Percentiles rank a stretch among this genome's conserved stretches.
phyloP scores from a whole-genome alignment of 352 stramenopile genomes.

The Phytophthora pistaciae region DNA sequence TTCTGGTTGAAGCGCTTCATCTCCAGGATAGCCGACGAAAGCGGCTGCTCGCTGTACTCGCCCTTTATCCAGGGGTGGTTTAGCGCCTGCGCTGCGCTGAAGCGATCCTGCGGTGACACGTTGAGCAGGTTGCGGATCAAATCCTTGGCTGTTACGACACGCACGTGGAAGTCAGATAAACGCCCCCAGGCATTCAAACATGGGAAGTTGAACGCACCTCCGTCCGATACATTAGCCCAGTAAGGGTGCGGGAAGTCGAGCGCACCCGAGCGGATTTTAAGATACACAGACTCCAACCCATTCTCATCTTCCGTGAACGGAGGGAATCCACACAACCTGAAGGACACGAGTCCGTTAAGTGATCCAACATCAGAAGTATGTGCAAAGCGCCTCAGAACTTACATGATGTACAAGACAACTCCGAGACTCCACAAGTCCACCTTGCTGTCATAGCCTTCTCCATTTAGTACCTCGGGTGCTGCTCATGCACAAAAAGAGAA shows the following conservation, averaged over 20 bases:
- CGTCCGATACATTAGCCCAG: conserved; percentile 88
- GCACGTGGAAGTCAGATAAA: conserved; percentile 14
- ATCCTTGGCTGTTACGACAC: conserved; percentile 66
- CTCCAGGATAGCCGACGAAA: conserved; percentile 85
- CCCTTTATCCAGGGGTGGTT: conserved; percentile 90
- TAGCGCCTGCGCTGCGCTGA: conserved; percentile 72
- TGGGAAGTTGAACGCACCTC: conserved; percentile 38
- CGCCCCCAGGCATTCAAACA: conserved; percentile 7
- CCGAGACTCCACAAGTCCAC: conserved; percentile 89
- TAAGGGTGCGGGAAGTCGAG: conserved; percentile 87
- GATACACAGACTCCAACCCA: conserved; percentile 84
- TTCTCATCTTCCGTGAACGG: conserved; percentile 87
- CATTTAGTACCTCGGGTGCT: conserved; percentile 86
- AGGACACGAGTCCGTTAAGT: background rate
- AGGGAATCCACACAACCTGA: conserved; percentile 83
- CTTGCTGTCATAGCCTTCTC: conserved; percentile 89
- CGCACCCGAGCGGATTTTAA: conserved; percentile 84
- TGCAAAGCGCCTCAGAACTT: conserved; percentile 18
- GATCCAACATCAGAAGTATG: background rate
- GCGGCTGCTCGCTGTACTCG: conserved; percentile 80
- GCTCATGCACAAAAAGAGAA: conserved; percentile 2
- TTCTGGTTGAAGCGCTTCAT: conserved; percentile 93
- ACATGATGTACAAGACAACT: conserved; percentile 92
- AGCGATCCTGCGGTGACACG: conserved; percentile 75
- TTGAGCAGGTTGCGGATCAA: conserved; percentile 86